phyloP scores from a whole-genome alignment of 768 basidiomycete species.

The Sporobolomyces phaffii region DNA sequence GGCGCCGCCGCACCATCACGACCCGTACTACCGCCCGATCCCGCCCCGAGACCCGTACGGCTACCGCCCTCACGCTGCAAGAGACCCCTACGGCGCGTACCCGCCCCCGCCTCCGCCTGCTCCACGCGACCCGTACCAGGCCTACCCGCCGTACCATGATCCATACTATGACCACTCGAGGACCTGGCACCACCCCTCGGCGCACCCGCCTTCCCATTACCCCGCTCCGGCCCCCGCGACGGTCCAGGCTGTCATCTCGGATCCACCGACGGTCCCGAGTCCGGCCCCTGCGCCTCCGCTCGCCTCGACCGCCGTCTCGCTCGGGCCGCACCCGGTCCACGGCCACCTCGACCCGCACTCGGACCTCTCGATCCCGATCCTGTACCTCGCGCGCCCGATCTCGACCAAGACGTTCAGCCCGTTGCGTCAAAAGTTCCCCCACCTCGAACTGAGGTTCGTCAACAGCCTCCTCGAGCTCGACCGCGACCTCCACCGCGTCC shows the following conservation, averaged over 20 bases:
- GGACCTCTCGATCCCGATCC: constrained; percentile 29
- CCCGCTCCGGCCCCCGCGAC: background rate
- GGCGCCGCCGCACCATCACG: background rate
- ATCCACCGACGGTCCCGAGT: too few relatives aligned
- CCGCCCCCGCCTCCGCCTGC: background rate
- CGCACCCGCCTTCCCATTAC: background rate
- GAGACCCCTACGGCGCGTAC: background rate
- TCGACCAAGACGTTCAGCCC: constrained; percentile 19
- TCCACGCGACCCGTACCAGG: background rate
- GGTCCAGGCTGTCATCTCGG: background rate
- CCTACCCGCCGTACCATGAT: background rate
- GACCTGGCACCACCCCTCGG: background rate
- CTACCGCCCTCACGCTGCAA: constrained; percentile 5
- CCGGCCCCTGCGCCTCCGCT: background rate
- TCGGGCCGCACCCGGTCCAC: constrained; percentile 9
- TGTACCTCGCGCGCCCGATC: constrained; percentile 26
- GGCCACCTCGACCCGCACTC: background rate
- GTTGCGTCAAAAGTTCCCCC: background rate
- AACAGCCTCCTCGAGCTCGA: constrained; percentile 19
- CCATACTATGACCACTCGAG: background rate
- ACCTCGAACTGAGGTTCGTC: constrained; percentile 26
- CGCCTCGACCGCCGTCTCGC: background rate
- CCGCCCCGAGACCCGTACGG: background rate
- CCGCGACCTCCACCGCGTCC: background rate
- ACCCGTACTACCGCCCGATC: background rate